Evolutionary conservation across 2,329 filamentous ascomycete species (phyloP).

Genomic region (Dothiorella sarmentorum): DNA sequence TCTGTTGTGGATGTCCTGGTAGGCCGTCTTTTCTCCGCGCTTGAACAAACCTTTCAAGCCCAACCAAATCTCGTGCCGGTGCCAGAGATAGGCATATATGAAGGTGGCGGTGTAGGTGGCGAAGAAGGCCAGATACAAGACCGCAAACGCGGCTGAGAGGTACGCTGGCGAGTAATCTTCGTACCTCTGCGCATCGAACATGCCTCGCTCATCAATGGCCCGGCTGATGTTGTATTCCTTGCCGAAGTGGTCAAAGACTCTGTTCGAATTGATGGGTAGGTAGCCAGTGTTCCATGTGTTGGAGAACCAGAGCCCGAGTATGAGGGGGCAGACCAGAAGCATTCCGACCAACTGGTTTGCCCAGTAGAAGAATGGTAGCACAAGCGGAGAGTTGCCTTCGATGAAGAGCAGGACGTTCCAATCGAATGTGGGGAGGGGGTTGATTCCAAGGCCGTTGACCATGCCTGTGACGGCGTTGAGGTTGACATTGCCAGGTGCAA

Average conservation of each 20-base stretch:
- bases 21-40: neutral
- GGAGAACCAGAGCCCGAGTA: constrained; percentile 32
- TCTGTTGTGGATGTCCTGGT: constrained; percentile 34
- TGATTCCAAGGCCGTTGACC: constrained; percentile 61
- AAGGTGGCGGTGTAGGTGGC: constrained; percentile 36
- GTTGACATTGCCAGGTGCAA: constrained; percentile 63
- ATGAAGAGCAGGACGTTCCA: constrained; percentile 53
- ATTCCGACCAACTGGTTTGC: constrained; percentile 33
- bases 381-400: constrained; percentile 30
- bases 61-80: constrained; percentile 28
- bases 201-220: constrained; percentile 25
- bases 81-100: constrained; percentile 35
- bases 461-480: constrained; percentile 73
- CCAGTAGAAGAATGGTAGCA: constrained; percentile 29
- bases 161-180: constrained; percentile 36
- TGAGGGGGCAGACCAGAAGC: constrained; percentile 30
- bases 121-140: constrained; percentile 38
- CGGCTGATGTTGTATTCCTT: constrained; percentile 33
- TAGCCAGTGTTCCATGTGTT: constrained; percentile 32
- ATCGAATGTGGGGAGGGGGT: constrained; percentile 69
- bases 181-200: constrained; percentile 33
- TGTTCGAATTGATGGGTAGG: constrained; percentile 34
- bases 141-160: constrained; percentile 35
- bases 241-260: constrained; percentile 35
- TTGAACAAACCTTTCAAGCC: neutral